Percentiles rank a stretch among this genome's conserved stretches.
Evolutionary conservation across 352 stramenopile species (phyloP).

Genomic region (Elongisporangium senticosum): DNA sequence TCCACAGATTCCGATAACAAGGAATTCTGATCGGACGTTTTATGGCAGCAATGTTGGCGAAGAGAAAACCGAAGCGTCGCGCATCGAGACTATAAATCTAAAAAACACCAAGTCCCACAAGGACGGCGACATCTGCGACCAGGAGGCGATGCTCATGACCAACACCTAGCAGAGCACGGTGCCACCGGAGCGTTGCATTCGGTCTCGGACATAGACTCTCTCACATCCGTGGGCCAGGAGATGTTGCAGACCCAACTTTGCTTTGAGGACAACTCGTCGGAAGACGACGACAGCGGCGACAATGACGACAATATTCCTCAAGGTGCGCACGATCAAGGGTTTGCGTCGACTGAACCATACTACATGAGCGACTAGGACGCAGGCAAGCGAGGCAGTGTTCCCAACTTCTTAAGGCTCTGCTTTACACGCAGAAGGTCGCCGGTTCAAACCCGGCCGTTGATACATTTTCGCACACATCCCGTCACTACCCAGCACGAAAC

Average conservation of each 20-base stretch:
- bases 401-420: too few relatives aligned
- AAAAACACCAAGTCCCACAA: too few relatives aligned
- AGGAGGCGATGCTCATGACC: constrained; percentile 33
- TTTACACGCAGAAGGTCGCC: constrained; percentile 18
- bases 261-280: constrained; percentile 95
- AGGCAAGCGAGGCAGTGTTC: constrained; percentile 23
- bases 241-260: constrained; percentile 88
- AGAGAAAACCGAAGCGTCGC: too few relatives aligned
- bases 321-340: constrained; percentile 86
- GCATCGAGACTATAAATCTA: too few relatives aligned
- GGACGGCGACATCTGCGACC: constrained; percentile 32
- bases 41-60: too few relatives aligned
- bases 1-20: too few relatives aligned
- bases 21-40: too few relatives aligned
- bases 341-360: constrained; percentile 60
- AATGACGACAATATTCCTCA: constrained; percentile 87
- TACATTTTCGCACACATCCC: neutral
- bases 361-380: constrained; percentile 16
- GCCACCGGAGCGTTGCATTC: constrained; percentile 44
- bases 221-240: constrained; percentile 88
- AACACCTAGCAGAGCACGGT: constrained; percentile 15
- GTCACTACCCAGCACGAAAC: too few relatives aligned
- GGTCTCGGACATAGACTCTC: constrained; percentile 76
- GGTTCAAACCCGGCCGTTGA: constrained; percentile 6
- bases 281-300: constrained; percentile 84